These are phyloP conservation scores for Neurospora sp. DNA, from an alignment of 495 filamentous ascomycete species.

Conservation along the genomic window DNA sequence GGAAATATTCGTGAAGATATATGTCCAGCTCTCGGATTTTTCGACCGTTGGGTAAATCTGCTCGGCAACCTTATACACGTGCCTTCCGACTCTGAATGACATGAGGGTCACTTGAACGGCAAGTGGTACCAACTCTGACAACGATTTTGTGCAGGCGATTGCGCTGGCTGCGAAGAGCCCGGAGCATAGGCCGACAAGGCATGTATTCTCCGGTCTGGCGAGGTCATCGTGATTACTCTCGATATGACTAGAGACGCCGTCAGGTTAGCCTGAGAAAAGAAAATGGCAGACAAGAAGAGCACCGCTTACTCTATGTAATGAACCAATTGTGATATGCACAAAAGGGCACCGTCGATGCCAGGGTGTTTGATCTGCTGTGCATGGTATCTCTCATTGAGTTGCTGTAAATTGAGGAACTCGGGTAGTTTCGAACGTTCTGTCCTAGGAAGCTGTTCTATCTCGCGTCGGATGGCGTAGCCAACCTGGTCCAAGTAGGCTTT, in stretches of 20 bases:
- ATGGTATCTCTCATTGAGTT: constrained; percentile 60
- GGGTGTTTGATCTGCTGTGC: constrained; percentile 46
- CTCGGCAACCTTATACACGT: constrained; percentile 42
- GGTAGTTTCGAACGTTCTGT: constrained; percentile 54
- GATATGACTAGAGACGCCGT: constrained; percentile 24
- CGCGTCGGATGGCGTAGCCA: constrained; percentile 50
- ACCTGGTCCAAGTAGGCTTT: constrained; percentile 55
- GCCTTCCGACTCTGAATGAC: constrained; percentile 60
- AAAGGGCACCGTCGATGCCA: constrained; percentile 55
- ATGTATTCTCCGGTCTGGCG: constrained; percentile 32
- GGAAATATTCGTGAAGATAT: constrained; percentile 36
- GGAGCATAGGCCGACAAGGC: constrained; percentile 58
- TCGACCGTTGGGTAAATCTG: constrained; percentile 39
- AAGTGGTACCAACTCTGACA: constrained; percentile 57
- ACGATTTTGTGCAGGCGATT: constrained; percentile 54
- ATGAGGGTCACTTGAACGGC: constrained; percentile 62
- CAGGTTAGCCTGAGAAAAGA: constrained; percentile 8
- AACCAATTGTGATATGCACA: constrained; percentile 60
- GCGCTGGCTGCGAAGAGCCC: constrained; percentile 63
- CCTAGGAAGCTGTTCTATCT: constrained; percentile 49
- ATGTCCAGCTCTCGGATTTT: constrained; percentile 46
- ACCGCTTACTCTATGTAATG: constrained; percentile 64
- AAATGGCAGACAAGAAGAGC: neutral
- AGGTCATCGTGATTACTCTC: constrained; percentile 38
- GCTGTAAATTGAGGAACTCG: constrained; percentile 55